Evolutionary conservation across 306 rosid species (phyloP).

Genomic region (Trifolium pratense): DNA sequence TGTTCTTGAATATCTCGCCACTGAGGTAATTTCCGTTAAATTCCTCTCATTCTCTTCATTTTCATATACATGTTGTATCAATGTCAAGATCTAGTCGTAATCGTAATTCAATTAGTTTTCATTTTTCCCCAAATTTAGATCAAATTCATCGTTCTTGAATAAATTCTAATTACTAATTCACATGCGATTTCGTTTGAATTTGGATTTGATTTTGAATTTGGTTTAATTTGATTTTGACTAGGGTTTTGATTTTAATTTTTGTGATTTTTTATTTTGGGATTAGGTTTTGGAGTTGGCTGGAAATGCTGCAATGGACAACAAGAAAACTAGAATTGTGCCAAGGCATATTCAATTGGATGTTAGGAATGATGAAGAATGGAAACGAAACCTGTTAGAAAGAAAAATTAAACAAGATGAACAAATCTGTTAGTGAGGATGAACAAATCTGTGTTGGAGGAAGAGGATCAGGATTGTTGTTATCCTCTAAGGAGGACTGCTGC

Average conservation of each 20-base stretch:
- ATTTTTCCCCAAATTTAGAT: neutral
- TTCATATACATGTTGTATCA: fast-evolving
- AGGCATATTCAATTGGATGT: slow-evolving; percentile 66
- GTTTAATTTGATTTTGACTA: neutral
- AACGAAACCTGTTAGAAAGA: too few species aligned
- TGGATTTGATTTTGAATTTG: too few species aligned
- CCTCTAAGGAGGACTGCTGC: too few species aligned
- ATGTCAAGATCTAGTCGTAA: slow-evolving; percentile 56
- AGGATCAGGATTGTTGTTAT: too few species aligned
- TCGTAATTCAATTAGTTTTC: neutral
- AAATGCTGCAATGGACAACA: slow-evolving; percentile 87
- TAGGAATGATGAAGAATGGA: slow-evolving; percentile 84
- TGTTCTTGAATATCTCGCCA: slow-evolving; percentile 88
- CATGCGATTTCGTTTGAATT: too few species aligned
- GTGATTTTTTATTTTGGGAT: neutral
- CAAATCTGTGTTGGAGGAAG: too few species aligned
- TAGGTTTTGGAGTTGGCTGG: slow-evolving; percentile 87
- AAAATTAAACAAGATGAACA: too few species aligned
- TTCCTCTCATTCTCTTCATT: fast-evolving
- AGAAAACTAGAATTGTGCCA: slow-evolving; percentile 88
- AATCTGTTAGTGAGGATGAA: too few species aligned
- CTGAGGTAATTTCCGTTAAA: slow-evolving; percentile 59
- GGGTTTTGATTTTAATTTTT: neutral
- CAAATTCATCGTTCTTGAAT: neutral
- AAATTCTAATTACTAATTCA: neutral